Evolutionary conservation across 148 eudicot genomes (phyloP), one percentile per base, ranked within the genome.

Genomic region (Arctostaphylos glauca): DNA sequence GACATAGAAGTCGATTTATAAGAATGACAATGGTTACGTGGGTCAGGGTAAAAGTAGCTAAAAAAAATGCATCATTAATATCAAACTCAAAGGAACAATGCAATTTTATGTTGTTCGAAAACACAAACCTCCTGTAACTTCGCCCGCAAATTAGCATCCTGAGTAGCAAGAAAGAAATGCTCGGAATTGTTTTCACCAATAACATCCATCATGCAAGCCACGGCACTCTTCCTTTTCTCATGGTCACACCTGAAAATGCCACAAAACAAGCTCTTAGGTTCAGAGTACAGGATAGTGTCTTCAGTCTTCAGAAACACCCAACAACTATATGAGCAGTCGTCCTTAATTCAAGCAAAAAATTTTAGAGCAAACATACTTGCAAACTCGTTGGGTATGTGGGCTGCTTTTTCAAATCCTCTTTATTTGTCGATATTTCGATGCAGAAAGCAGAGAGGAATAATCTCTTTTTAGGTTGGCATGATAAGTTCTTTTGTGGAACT

Each of bases 121-220:
- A 77, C 14, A 72, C 48, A 52, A 84, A 95, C 98, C 96, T 92
- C 88, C 8, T 86, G 94, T 41, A 91, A 87, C 67, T 87, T 90
- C 84, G 85, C 89, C 77, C 98, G 90, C 82, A 96, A 67, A 44
- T 91, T 88, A 62, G 82, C 87, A 81, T 96, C 97, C 86, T 96
- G 99, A 43, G 95, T 93, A 70, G 91, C 98, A 53, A 96, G 94
- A 85, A 93, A 94, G 79, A 96, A 96, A 85, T 96, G 99, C 85
- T 96, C 99, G 3, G 86, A 80, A 81, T 96, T 96, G 14, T 87
- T 91, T 55, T 88, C 93, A 43, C 95, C 95, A 79, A 96, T 83
- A 80, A 90, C 84, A 47, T 94, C 94, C 31, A 76, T 77, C 70
- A 96, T 85, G 88, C 99, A 96, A 87, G 88, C 91, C 23, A 87